Evolutionary conservation across 1,139 yeast genomes (phyloP).

Genomic region (Candida neerlandica): DNA sequence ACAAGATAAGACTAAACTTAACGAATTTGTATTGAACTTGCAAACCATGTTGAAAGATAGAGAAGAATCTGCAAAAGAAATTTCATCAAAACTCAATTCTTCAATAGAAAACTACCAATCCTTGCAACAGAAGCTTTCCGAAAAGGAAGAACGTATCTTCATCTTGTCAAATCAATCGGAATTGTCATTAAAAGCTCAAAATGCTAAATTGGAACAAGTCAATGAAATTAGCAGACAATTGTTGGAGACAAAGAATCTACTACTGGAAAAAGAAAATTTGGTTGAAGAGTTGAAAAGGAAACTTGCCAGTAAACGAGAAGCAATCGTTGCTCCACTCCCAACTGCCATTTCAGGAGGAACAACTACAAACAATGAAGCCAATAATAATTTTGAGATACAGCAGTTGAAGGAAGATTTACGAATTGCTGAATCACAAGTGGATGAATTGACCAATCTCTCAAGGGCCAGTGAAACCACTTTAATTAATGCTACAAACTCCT

Average conservation of each 20-base stretch:
- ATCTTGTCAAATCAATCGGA: constrained; percentile 54
- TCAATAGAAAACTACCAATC: constrained; percentile 57
- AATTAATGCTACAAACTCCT: constrained; percentile 38
- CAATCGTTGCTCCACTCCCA: constrained; percentile 7
- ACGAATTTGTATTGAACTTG: constrained; percentile 59
- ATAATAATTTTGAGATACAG: constrained; percentile 29
- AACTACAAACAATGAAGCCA: constrained; percentile 11
- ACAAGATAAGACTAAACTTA: constrained; percentile 63
- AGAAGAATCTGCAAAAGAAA: constrained; percentile 52
- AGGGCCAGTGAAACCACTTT: constrained; percentile 47
- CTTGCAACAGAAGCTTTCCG: constrained; percentile 52
- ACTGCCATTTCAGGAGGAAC: constrained; percentile 6
- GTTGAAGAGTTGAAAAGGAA: constrained; percentile 30
- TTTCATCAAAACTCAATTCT: constrained; percentile 50
- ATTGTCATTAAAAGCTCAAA: constrained; percentile 62
- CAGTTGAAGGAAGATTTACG: constrained; percentile 40
- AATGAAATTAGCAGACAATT: constrained; percentile 50
- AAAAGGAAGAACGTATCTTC: constrained; percentile 52
- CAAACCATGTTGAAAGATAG: constrained; percentile 68
- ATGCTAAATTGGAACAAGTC: constrained; percentile 64
- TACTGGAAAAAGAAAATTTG: constrained; percentile 33
- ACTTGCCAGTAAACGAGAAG: constrained; percentile 15
- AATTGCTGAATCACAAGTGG: constrained; percentile 41
- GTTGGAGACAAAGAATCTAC: constrained; percentile 42
- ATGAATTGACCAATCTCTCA: constrained; percentile 41